Conservation (phyloP, 257 asterid species). For the Ligustrum vulgare region DNA sequence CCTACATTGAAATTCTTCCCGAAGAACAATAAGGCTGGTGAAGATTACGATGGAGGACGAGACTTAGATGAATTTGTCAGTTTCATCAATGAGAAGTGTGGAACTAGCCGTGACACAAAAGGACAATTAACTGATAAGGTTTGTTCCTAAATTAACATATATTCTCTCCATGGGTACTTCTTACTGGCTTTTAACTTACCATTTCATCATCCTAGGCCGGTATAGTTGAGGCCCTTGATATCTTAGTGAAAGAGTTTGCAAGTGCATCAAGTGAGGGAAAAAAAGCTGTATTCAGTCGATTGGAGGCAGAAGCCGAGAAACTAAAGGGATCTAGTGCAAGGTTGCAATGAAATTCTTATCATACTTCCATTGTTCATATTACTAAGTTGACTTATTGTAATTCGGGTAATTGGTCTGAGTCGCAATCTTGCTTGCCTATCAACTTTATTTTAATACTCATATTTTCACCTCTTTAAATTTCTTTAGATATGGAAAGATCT, state of each 20-base stretch:
- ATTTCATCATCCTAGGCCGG: slow-evolving; percentile 65
- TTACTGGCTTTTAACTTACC: slow-evolving; percentile 18
- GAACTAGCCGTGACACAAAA: slow-evolving; percentile 80
- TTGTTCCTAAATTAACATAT: slow-evolving; percentile 24
- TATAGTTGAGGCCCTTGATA: slow-evolving; percentile 56
- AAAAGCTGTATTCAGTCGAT: slow-evolving; percentile 42
- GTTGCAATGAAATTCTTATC: slow-evolving; percentile 31
- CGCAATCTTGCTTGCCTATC: not conserved
- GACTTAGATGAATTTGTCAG: slow-evolving; percentile 67
- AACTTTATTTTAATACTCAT: not conserved
- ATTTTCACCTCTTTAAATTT: slow-evolving; percentile 13
- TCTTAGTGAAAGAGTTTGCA: slow-evolving; percentile 71
- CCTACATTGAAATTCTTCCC: slow-evolving; percentile 90
- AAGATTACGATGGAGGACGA: slow-evolving; percentile 77
- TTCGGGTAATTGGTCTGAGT: not conserved
- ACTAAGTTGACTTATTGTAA: not conserved
- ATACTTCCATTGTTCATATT: not conserved
- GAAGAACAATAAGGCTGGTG: slow-evolving; percentile 91
- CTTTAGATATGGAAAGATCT: slow-evolving; percentile 74
- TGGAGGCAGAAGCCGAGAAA: slow-evolving; percentile 82
- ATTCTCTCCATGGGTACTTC: not conserved
- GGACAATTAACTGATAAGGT: slow-evolving; percentile 85
- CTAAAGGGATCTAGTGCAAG: slow-evolving; percentile 72
- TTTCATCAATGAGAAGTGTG: slow-evolving; percentile 83
- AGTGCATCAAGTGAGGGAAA: slow-evolving; percentile 63